phyloP scores from a whole-genome alignment of 2,329 filamentous ascomycete species.

The Alternaria angustiovoidea region DNA sequence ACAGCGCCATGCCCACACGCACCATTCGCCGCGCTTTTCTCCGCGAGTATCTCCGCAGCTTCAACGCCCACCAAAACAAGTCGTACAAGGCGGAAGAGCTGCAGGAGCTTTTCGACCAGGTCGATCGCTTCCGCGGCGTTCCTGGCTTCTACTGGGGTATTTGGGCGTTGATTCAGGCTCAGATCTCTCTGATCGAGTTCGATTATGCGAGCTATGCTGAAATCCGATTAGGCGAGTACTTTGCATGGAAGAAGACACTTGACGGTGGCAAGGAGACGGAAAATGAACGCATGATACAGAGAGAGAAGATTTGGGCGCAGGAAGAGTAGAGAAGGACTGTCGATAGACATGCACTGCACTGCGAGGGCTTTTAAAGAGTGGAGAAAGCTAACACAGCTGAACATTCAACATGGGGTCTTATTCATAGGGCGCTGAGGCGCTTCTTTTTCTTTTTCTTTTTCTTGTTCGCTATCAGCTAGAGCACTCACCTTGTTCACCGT shows the following conservation, averaged over 20 bases:
- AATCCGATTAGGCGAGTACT: conserved; percentile 86
- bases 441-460: background rate
- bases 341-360: background rate
- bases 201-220: conserved; percentile 95
- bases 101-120: conserved; percentile 75
- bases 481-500: conserved; percentile 6
- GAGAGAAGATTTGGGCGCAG: conserved; percentile 83
- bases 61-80: conserved; percentile 57
- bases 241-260: conserved; percentile 82
- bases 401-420: conserved; percentile 13
- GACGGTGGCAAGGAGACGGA: conserved; percentile 71
- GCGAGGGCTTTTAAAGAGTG: background rate
- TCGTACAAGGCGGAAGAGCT: conserved; percentile 65
- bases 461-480: conserved; percentile 7
- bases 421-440: conserved; percentile 4
- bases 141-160: conserved; percentile 93
- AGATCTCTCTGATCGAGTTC: conserved; percentile 94
- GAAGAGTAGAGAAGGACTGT: conserved; percentile 44
- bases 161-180: conserved; percentile 94
- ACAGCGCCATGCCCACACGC: conserved; percentile 79
- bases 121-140: conserved; percentile 86
- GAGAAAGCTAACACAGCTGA: conserved; percentile 3
- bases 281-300: conserved; percentile 63
- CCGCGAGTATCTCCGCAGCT: conserved; percentile 80
- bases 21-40: conserved; percentile 82